These are phyloP conservation scores for Capsella rubella DNA, from an alignment of 441 rosid genomes.

Conservation along the genomic window DNA sequence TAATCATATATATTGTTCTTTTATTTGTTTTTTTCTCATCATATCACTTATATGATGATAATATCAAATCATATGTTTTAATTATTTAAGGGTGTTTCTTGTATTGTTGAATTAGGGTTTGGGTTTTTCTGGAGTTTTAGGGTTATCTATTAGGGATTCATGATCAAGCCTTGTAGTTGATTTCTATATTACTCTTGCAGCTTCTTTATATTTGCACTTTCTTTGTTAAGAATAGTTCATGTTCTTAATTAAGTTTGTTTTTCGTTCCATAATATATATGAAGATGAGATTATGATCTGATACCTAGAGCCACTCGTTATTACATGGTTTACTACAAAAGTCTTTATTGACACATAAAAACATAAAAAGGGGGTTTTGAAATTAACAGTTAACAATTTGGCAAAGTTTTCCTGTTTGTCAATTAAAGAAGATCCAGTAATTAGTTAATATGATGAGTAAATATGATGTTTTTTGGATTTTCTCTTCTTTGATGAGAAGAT, in stretches of 20 bases:
- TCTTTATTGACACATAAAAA: neutral
- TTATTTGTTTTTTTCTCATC: neutral
- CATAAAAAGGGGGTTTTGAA: too few relatives aligned
- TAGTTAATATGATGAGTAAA: neutral
- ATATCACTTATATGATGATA: slow-evolving; percentile 10
- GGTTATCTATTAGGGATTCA: neutral
- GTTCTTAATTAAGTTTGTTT: neutral
- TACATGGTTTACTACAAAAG: neutral
- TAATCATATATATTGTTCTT: slow-evolving; percentile 11
- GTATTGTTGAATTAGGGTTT: slow-evolving; percentile 27
- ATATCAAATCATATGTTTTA: slow-evolving; percentile 14
- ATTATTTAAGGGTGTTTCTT: slow-evolving; percentile 6
- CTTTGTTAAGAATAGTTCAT: neutral
- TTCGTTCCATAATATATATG: neutral
- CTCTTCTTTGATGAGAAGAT: neutral
- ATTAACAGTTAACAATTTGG: neutral
- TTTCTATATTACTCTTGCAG: neutral
- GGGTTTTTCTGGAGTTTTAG: neutral
- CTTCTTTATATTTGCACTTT: neutral
- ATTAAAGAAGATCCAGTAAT: neutral
- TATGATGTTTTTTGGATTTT: neutral
- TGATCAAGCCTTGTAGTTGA: slow-evolving; percentile 16
- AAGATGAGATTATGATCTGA: slow-evolving; percentile 2
- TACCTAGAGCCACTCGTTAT: neutral
- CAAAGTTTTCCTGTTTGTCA: slow-evolving; percentile 2